These are phyloP conservation scores for Mucor plumbeus DNA, from an alignment of 371 early-diverging fungal species.

Conservation along the genomic window DNA sequence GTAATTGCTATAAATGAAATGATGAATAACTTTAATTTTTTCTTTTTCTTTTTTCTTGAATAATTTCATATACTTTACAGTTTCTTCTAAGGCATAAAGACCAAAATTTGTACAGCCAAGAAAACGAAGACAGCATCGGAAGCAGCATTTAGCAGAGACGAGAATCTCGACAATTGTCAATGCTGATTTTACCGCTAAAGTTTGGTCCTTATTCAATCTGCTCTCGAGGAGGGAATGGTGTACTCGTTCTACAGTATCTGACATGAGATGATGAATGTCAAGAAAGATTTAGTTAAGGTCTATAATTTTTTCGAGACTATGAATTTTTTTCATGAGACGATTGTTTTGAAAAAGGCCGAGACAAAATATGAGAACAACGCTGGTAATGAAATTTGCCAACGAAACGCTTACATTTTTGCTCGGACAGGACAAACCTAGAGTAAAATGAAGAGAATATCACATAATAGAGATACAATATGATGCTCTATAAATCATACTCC, in stretches of 20 bases:
- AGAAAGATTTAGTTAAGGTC: neutral
- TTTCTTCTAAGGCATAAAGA: constrained; percentile 31
- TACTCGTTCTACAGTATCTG: constrained; percentile 15
- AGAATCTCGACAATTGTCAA: constrained; percentile 26
- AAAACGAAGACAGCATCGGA: constrained; percentile 47
- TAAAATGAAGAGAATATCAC: too few species aligned
- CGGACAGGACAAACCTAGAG: too few species aligned
- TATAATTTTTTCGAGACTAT: neutral
- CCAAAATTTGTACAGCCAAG: constrained; percentile 30
- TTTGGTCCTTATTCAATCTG: neutral
- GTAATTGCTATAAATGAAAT: constrained; percentile 24
- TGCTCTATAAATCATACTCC: too few species aligned
- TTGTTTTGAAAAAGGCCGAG: neutral
- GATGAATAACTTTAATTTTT: neutral
- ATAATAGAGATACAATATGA: too few species aligned
- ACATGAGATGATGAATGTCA: neutral
- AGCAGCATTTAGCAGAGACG: constrained; percentile 33
- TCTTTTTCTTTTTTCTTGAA: too few species aligned
- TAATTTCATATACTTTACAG: constrained; percentile 10
- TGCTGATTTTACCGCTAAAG: neutral
- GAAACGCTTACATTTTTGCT: too few species aligned
- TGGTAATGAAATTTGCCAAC: too few species aligned
- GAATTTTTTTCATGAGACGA: constrained; percentile 3
- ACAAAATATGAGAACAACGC: neutral
- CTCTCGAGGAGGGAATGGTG: neutral